Percentiles rank a stretch among this genome's conserved stretches.
These are phyloP conservation scores for Castanospermum australe DNA, from an alignment of 306 rosid genomes.

Conservation along the genomic window DNA sequence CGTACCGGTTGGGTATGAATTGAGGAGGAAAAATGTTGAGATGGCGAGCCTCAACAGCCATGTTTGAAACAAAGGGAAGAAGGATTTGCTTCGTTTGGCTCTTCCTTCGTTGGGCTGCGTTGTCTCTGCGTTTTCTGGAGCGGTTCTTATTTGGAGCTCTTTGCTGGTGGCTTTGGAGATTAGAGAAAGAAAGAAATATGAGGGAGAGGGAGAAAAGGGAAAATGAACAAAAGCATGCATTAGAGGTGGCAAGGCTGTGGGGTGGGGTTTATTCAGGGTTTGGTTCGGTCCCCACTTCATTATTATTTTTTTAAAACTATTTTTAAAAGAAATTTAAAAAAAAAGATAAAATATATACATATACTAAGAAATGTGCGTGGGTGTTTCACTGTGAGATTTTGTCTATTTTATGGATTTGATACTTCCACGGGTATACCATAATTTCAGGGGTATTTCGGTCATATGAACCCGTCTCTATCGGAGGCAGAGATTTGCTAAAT, in stretches of 20 bases:
- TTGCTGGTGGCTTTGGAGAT: not conserved
- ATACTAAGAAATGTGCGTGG: too few relatives aligned
- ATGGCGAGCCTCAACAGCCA: constrained; percentile 79
- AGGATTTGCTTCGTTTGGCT: not conserved
- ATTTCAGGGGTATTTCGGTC: not conserved
- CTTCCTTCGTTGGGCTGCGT: not conserved
- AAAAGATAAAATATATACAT: too few relatives aligned
- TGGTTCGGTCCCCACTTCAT: constrained; percentile 35
- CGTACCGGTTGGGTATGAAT: constrained; percentile 55
- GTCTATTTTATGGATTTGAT: constrained; percentile 43
- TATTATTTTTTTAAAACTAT: not conserved
- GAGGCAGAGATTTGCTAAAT: too few relatives aligned
- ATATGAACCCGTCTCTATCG: not conserved
- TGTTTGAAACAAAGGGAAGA: not conserved
- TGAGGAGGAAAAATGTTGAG: constrained; percentile 66
- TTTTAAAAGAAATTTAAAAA: not conserved
- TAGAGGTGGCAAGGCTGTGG: constrained; percentile 46
- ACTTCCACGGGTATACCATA: not conserved
- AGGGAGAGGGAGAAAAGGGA: constrained; percentile 12
- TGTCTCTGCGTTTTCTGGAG: not conserved
- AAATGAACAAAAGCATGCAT: constrained; percentile 54
- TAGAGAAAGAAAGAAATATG: not conserved
- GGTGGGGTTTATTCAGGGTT: constrained; percentile 73
- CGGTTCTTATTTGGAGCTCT: not conserved
- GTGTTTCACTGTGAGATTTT: constrained; percentile 28